Evolutionary conservation across 2,329 filamentous ascomycete species (phyloP).

Genomic region (Aspergillus fijiensis): DNA sequence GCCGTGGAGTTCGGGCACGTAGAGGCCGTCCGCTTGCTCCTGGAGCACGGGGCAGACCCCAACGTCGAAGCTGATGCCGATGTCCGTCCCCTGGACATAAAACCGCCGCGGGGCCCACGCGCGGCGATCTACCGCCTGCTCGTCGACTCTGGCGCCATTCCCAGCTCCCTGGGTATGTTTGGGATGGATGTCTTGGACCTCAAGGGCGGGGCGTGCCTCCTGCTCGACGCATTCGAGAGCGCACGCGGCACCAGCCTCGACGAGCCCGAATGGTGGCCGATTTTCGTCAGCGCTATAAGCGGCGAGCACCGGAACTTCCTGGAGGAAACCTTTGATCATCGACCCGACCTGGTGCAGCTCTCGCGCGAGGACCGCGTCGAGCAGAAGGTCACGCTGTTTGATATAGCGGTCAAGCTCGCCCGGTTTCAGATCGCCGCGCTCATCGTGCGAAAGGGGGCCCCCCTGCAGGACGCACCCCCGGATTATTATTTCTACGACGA

Average conservation of each 20-base stretch:
- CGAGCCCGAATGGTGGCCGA: neutral
- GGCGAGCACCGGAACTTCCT: neutral
- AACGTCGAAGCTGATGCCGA: neutral
- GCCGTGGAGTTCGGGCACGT: neutral
- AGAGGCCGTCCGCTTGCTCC: neutral
- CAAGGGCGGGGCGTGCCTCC: neutral
- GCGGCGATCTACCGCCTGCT: neutral
- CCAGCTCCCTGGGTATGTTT: neutral
- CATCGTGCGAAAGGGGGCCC: neutral
- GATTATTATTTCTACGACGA: neutral
- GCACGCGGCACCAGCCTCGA: neutral
- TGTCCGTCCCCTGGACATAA: neutral
- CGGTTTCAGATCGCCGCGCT: neutral
- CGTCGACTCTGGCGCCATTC: neutral
- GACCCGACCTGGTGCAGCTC: neutral
- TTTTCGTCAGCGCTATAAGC: neutral
- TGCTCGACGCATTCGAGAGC: neutral
- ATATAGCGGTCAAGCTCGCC: neutral
- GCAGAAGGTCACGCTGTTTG: neutral
- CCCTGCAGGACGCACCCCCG: neutral
- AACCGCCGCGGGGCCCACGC: neutral
- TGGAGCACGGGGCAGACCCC: neutral
- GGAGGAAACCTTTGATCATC: neutral
- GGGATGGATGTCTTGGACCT: neutral
- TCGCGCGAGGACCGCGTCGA: neutral